Percentiles rank a stretch among this genome's conserved stretches.
Conservation (phyloP, 306 rosid species). For the Herpetospermum pedunculosum region DNA sequence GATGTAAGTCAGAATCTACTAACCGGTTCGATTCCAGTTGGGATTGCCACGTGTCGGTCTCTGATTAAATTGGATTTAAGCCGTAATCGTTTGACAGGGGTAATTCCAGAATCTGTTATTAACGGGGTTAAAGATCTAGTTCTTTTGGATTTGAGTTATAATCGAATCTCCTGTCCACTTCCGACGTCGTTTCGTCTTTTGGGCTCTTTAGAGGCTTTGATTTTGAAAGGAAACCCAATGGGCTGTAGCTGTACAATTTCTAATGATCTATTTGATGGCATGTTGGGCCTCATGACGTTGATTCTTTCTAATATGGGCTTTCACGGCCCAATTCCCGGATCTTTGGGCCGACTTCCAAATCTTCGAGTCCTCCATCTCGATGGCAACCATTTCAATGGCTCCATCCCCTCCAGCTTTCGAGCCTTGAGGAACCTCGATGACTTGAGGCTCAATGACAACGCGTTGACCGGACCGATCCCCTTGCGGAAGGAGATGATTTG, state of each 20-base stretch:
- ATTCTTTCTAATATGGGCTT: constrained; percentile 55
- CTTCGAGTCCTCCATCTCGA: constrained; percentile 78
- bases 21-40: constrained; percentile 26
- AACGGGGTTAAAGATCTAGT: constrained; percentile 28
- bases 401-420: constrained; percentile 43
- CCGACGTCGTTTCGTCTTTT: constrained; percentile 29
- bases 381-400: constrained; percentile 54
- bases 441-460: constrained; percentile 48
- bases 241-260: constrained; percentile 35
- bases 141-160: constrained; percentile 70
- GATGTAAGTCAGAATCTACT: constrained; percentile 37
- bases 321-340: constrained; percentile 48
- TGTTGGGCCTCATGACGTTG: constrained; percentile 40
- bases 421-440: constrained; percentile 35
- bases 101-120: constrained; percentile 28
- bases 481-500: constrained; percentile 60
- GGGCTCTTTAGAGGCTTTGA: constrained; percentile 49
- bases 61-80: constrained; percentile 51
- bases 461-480: constrained; percentile 44
- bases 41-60: constrained; percentile 12
- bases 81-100: constrained; percentile 41
- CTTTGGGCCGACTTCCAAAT: constrained; percentile 35
- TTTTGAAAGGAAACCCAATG: constrained; percentile 69
- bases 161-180: constrained; percentile 48
- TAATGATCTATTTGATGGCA: constrained; percentile 35